Evolutionary conservation across 306 rosid genomes (phyloP), one percentile per base, ranked within the genome.

Genomic region (Cucurbita pepo): DNA sequence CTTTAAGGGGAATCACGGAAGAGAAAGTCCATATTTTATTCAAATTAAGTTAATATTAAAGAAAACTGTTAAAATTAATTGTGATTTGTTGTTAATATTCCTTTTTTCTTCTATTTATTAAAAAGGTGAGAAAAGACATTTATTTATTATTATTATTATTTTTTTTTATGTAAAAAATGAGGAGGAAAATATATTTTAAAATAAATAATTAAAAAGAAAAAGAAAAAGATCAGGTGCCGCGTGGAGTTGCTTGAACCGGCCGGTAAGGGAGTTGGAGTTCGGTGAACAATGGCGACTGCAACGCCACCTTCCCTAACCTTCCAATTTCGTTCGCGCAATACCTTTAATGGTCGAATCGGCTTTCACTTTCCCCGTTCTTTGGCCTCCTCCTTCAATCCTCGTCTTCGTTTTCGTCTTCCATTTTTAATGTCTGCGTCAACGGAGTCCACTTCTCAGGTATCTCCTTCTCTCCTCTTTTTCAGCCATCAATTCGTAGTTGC

Each of bases 391-490:
- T 19, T 55, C 75, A 56, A 72, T 81, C 71, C 78, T 65, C 81
- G 79, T 70, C 73, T 77, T 70, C 81, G 25, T 53, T 75, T 8
- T 72, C 63, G 80, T 72, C 75, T 77, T 71, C 81, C 90, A 82
- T 62, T 82, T 72, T 83, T 89, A 79, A 88, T 93, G 98, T 96
- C 98, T 38, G 82, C 94, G 59, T 81, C 88, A 19, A 56, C 86
- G 55, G 88, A 80, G 67, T 87, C 90, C 56, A 71, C 89, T 5
- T 53, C 90, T 83, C 85, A 84, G 95, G 97, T 89, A 74, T 51
- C 44, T 72, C 47, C 22, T 8, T 53, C 62, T 71, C 74, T 70
- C 25, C 3, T 0, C 41, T 34, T 3, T 60, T 69, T 45, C 72
- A 41, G n/a, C 37, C 15, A 41, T 40, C 52, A 18, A 8, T 62